Evolutionary conservation across 2,329 filamentous ascomycete genomes (phyloP).

Genomic region (Microsporum ferrugineum): DNA sequence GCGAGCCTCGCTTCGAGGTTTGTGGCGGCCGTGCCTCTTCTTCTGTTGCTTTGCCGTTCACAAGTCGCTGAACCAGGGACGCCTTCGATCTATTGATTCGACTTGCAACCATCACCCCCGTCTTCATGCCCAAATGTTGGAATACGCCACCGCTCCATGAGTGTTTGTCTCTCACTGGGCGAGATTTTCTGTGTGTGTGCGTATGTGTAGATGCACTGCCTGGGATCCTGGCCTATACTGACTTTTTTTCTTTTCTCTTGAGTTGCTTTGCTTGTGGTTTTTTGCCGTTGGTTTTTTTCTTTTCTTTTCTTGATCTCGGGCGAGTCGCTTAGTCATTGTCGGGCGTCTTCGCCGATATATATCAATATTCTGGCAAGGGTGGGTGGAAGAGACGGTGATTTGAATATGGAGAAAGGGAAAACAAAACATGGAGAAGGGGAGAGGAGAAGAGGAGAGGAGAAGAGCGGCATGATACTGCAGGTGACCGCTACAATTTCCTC

Average conservation of each 20-base stretch:
- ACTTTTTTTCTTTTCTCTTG: background rate
- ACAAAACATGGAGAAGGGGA: background rate
- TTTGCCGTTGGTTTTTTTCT: background rate
- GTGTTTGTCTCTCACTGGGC: background rate
- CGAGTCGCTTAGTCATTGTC: background rate
- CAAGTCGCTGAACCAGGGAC: background rate
- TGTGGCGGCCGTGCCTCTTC: background rate
- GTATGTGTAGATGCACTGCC: background rate
- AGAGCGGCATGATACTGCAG: background rate
- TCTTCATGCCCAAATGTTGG: background rate
- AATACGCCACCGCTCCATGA: background rate
- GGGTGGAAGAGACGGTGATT: background rate
- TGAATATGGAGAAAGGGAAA: background rate
- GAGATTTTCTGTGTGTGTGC: background rate
- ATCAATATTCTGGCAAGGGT: background rate
- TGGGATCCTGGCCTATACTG: background rate
- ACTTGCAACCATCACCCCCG: background rate
- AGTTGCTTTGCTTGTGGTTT: background rate
- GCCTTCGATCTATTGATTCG: background rate
- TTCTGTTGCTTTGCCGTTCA: background rate
- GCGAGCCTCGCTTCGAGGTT: constrained; percentile 2
- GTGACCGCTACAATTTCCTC: background rate
- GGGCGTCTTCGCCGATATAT: background rate
- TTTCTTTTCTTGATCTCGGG: background rate
- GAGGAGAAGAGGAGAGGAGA: background rate